Conservation (phyloP, 129 eudicot genomes). For the Dittrichia graveolens region DNA sequence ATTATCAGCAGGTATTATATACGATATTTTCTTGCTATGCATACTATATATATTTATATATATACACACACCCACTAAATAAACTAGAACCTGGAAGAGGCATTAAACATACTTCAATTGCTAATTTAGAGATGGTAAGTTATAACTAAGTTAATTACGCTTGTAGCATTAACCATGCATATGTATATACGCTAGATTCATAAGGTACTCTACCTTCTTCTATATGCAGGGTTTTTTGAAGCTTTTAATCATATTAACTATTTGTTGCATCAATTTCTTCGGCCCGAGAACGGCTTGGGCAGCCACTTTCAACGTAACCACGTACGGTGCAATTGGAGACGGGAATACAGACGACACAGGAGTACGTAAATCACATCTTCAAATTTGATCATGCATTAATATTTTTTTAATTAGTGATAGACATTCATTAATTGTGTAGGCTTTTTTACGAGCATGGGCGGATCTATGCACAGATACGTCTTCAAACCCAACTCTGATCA, state of each 20-base stretch:
- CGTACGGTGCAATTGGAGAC: slow-evolving; percentile 50
- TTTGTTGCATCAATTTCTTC: slow-evolving; percentile 26
- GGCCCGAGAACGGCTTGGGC: slow-evolving; percentile 16
- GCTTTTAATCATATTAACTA: neutral
- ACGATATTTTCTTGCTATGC: no score
- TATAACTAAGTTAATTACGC: no score
- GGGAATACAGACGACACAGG: slow-evolving; percentile 43
- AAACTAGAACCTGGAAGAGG: no score
- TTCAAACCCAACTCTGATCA: neutral
- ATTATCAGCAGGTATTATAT: no score
- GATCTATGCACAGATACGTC: slow-evolving; percentile 32
- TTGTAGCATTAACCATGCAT: no score
- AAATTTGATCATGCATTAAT: neutral
- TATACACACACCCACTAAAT: no score
- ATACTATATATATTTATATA: no score
- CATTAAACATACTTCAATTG: no score
- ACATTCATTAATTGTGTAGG: slow-evolving; percentile 18
- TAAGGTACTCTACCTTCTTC: no score
- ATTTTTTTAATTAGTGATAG: no score
- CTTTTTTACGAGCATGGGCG: slow-evolving; percentile 37
- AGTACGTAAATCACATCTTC: slow-evolving; percentile 20
- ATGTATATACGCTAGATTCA: neutral
- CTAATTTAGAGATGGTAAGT: no score
- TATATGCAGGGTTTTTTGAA: slow-evolving; percentile 23
- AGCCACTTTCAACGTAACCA: slow-evolving; percentile 22